A percentile compares a stretch with the other conserved stretches of the same genome.
These are phyloP conservation scores for Phellopilus nigrolimitatus DNA, from an alignment of 1,284 basidiomycete genomes.

Conservation along the genomic window DNA sequence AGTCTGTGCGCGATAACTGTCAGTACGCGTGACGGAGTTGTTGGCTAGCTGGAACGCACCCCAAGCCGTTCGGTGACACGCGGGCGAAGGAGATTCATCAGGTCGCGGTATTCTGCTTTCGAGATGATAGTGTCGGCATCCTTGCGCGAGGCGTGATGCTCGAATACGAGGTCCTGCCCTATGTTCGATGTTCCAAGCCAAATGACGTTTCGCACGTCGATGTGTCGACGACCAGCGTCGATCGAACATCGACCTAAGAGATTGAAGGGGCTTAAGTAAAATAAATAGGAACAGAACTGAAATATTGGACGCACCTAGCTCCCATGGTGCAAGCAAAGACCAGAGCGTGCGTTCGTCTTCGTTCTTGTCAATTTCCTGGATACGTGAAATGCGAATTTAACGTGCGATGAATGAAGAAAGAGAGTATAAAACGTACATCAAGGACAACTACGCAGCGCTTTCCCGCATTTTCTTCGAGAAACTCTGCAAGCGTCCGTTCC, in stretches of 20 bases:
- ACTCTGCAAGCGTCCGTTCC: constrained; percentile 63
- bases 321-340: constrained; percentile 79
- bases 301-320: constrained; percentile 46
- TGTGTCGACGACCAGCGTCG: constrained; percentile 60
- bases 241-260: constrained; percentile 59
- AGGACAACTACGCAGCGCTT: constrained; percentile 78
- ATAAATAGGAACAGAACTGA: background rate
- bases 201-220: constrained; percentile 73
- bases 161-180: constrained; percentile 66
- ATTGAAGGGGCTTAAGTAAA: constrained; percentile 9
- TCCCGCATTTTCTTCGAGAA: constrained; percentile 71
- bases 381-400: constrained; percentile 18
- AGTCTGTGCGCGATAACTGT: constrained; percentile 41
- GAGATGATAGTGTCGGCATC: constrained; percentile 46
- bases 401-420: background rate
- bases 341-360: constrained; percentile 66
- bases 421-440: constrained; percentile 50
- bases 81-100: constrained; percentile 60
- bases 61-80: constrained; percentile 67
- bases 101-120: constrained; percentile 65
- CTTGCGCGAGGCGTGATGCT: constrained; percentile 50
- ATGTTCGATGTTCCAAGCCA: constrained; percentile 82
- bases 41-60: constrained; percentile 38
- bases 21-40: too few species aligned
- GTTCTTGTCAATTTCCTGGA: constrained; percentile 77